Evolutionary conservation across 352 stramenopile species (phyloP), one percentile per base, ranked within the genome.

Genomic region (Globisporangium lucens): DNA sequence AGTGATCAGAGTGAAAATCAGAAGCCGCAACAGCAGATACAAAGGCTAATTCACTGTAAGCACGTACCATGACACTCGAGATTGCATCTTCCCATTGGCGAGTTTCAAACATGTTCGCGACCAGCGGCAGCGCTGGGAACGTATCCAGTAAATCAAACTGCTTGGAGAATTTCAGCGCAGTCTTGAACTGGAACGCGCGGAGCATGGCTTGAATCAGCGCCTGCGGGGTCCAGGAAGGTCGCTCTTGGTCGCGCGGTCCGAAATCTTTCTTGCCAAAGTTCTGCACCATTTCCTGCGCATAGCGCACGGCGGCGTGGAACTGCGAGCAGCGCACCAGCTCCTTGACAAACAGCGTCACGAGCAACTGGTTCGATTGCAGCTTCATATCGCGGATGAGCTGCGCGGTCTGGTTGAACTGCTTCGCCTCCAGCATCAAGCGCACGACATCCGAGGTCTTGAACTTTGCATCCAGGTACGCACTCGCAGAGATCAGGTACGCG

Each of bases 121-220:
- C 75, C 15, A 95, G 66, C 46, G 90, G 81, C 24, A 73, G 66
- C 2, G 77, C 73, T 1, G 85, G 86, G 61, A 95, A 95, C 27
- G 78, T 72, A n/a, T 85, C 76, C 46, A 90, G 63, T 55, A 94
- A 65, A n/a, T 80, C 73, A 62, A 95, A 94, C 58, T 95, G 85
- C 65, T 91, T 90, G 49, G 82, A 74, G 53, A 85, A 95, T 67
- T 91, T 94, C 29, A 94, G 74, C 58, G 86, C 88, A 22, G 81
- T 78, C 47, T 80, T 81, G 65, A 83, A 95, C 66, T 90, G 87
- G 29, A 81, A 71, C 15, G 76, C 86, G 3, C 88, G 80, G 17
- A 94, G 80, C 86, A 95, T 94, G n/a, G 88, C 88, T 68, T 94
- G 87, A 10, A 95, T 78, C 3, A 95, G 72, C 10, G 86, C 87